Base-by-base conservation (phyloP, 116 monocot species). In the Dioscorea cayenensis region DNA sequence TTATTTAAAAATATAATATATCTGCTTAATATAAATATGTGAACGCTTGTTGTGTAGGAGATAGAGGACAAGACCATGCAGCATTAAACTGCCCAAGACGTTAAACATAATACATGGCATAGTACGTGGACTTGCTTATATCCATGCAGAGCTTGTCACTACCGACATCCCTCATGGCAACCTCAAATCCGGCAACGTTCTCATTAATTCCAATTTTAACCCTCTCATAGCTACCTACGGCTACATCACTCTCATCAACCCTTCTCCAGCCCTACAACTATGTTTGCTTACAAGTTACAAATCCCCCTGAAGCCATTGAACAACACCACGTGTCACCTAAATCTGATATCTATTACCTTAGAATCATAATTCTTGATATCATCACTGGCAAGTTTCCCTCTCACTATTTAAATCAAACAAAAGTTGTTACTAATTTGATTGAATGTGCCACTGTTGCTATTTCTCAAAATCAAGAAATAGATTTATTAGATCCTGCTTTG, bases 271-370 rank as follows among this genome's bases (percentile, higher is more conserved):
- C 14, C 86, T 11, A 16, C 71, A 3, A 11, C 66, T 74, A 60
- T 92, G 72, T 72, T 84, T 63, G 92, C 92, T 32, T 83, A 82
- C 80, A 78, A 74, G 38, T 82, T n/a, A n/a, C n/a, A n/a, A n/a
- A n/a, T n/a, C n/a, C 96, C 6, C 96, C 96, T 2, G 96, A 95
- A 71, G 69, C 63, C 72, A 50, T 76, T 61, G 43, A 66, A n/a
- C 43, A 72, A 64, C 68, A 77, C 71, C 79, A 66, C 69, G 66
- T 86, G 16, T 74, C 75, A 23, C 71, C 81, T 60, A 89, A 90
- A 23, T 77, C 92, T 66, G 95, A 96, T 79, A 90, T 96, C 66
- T 92, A 90, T 79, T 92, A 90, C 78, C 84, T 96, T 74, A 92
- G 92, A 51, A 72, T 96, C 80, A 19, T 96, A 70, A 65, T 92